These are phyloP conservation scores for Metrosideros polymorpha DNA, from an alignment of 441 rosid genomes.

Conservation along the genomic window DNA sequence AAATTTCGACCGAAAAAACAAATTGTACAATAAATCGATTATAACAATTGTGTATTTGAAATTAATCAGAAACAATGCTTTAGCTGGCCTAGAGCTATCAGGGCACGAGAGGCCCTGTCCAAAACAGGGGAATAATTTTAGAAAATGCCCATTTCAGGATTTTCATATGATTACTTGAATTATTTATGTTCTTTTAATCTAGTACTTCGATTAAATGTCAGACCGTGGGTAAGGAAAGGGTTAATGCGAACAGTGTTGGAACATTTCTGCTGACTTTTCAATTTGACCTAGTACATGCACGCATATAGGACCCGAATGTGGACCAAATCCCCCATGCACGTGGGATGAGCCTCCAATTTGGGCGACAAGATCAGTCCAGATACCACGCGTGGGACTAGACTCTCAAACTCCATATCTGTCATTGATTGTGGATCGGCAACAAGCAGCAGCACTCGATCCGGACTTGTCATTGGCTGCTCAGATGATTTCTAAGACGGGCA, in stretches of 20 bases:
- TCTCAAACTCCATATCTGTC: conserved; percentile 3
- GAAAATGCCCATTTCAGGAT: not conserved
- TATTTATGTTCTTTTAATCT: no score
- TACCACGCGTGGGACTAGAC: not conserved
- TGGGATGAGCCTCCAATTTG: conserved; percentile 2
- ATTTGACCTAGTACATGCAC: not conserved
- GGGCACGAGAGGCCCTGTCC: not conserved
- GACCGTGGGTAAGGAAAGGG: no score
- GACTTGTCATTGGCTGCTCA: conserved; percentile 32
- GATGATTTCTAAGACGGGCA: conserved; percentile 26
- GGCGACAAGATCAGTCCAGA: conserved; percentile 6
- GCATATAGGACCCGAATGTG: not conserved
- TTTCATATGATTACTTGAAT: not conserved
- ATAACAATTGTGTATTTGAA: no score
- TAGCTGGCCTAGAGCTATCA: not conserved
- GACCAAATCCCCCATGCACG: not conserved
- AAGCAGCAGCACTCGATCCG: conserved; percentile 16
- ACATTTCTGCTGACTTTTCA: not conserved
- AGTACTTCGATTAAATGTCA: not conserved
- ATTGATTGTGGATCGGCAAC: conserved; percentile 9
- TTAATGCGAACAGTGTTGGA: not conserved
- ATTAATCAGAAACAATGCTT: not conserved
- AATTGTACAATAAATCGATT: no score
- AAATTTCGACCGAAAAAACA: no score
- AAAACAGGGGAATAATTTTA: not conserved